Percentiles rank a stretch among this genome's conserved stretches.
Evolutionary conservation across 805 yeast genomes (phyloP).

Genomic region (Barnettozyma salicaria): DNA sequence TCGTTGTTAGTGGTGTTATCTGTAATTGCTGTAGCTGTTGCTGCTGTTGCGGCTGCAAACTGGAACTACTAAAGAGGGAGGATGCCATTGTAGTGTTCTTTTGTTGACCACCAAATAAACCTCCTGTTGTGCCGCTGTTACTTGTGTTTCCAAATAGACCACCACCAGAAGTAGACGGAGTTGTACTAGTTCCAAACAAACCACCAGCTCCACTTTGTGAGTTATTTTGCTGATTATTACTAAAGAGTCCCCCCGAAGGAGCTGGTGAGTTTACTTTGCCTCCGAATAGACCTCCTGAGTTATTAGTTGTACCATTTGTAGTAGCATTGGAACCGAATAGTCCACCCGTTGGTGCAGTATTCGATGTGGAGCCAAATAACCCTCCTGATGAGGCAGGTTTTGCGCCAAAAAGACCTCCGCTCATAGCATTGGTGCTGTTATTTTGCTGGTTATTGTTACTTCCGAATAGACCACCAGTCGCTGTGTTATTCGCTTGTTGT

Average conservation of each 20-base stretch:
- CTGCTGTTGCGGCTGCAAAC: conserved; percentile 28
- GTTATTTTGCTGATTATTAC: too few species aligned
- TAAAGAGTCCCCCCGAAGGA: conserved; percentile 26
- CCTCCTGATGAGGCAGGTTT: conserved; percentile 2
- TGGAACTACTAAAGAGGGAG: conserved; percentile 27
- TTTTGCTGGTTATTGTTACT: background rate
- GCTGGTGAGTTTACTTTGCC: too few species aligned
- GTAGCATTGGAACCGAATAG: too few species aligned
- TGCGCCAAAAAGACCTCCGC: conserved; percentile 14
- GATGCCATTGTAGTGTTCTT: conserved; percentile 15
- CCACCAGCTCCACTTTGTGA: too few species aligned
- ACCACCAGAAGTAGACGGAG: conserved; percentile 17
- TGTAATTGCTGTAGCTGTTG: conserved; percentile 39
- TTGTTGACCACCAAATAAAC: conserved; percentile 19
- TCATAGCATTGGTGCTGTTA: conserved; percentile 1
- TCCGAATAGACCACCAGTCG: conserved; percentile 12
- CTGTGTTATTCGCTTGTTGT: conserved; percentile 1
- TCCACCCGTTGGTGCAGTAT: too few species aligned
- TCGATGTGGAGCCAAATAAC: background rate
- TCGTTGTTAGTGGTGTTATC: conserved; percentile 68
- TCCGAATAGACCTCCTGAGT: conserved; percentile 29
- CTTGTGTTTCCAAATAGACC: conserved; percentile 28
- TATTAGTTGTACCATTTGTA: conserved; percentile 11
- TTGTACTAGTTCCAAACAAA: conserved; percentile 23
- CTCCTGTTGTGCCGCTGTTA: conserved; percentile 11